Evolutionary conservation across 2,329 filamentous ascomycete species (phyloP).

Genomic region (Monosporascus sp.): DNA sequence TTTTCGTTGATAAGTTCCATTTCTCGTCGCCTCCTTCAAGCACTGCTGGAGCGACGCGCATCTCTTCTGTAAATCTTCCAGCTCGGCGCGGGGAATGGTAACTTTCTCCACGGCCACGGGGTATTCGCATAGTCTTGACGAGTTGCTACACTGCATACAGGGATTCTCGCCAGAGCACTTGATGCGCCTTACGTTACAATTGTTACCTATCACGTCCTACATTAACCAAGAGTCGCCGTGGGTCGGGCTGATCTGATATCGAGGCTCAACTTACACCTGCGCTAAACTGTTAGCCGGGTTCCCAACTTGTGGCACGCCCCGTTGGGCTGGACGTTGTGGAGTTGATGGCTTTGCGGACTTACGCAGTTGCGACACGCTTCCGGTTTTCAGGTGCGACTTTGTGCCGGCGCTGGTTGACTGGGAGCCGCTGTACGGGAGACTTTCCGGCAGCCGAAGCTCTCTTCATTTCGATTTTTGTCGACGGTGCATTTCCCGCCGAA

Average conservation of each 20-base stretch:
- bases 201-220: slow-evolving; percentile 28
- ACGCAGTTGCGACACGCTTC: slow-evolving; percentile 46
- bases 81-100: slow-evolving; percentile 34
- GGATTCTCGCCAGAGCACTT: slow-evolving; percentile 48
- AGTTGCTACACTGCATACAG: slow-evolving; percentile 39
- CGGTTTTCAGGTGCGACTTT: slow-evolving; percentile 42
- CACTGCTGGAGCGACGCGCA: slow-evolving; percentile 36
- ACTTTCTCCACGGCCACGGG: slow-evolving; percentile 40
- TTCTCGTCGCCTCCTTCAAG: slow-evolving; percentile 32
- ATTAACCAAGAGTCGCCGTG: background rate
- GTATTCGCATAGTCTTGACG: slow-evolving; percentile 43
- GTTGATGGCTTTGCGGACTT: slow-evolving; percentile 21
- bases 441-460: background rate
- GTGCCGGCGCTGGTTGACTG: slow-evolving; percentile 45
- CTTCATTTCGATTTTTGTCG: background rate
- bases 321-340: background rate
- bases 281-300: background rate
- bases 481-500: background rate
- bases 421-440: slow-evolving; percentile 30
- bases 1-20: slow-evolving; percentile 29
- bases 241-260: background rate
- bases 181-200: slow-evolving; percentile 47
- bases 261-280: background rate
- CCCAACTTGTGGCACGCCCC: background rate
- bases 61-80: slow-evolving; percentile 35